Conservation (phyloP, 352 stramenopile species). For the Phytopythium ostracodes region DNA sequence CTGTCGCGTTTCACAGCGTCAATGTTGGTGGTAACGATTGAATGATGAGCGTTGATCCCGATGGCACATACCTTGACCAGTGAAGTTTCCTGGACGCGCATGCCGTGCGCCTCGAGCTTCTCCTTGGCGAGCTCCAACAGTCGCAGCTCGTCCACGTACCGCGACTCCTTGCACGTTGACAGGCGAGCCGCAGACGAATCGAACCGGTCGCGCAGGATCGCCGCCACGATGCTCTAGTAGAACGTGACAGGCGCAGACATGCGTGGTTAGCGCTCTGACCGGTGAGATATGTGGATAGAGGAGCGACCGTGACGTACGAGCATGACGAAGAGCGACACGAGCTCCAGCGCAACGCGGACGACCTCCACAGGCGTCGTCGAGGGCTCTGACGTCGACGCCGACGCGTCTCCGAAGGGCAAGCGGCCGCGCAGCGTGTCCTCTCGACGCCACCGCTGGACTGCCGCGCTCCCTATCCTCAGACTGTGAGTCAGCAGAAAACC, state of each 20-base stretch:
- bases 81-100: constrained; percentile 35
- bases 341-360: constrained; percentile 35
- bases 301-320: constrained; percentile 19
- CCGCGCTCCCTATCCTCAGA: constrained; percentile 1
- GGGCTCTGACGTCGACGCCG: background rate
- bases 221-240: constrained; percentile 53
- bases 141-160: constrained; percentile 26
- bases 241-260: background rate
- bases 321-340: constrained; percentile 37
- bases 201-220: constrained; percentile 62
- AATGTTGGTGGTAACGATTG: too few species aligned
- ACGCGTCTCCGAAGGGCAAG: background rate
- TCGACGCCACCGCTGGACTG: constrained; percentile 3
- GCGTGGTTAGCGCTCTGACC: background rate
- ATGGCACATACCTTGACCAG: constrained; percentile 28
- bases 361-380: constrained; percentile 10
- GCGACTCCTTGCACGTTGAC: constrained; percentile 4
- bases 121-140: constrained; percentile 55
- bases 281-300: background rate
- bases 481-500: background rate
- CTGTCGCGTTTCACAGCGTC: constrained; percentile 12
- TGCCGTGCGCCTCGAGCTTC: constrained; percentile 44
- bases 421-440: background rate
- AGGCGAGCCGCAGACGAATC: constrained; percentile 15
- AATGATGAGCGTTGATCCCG: background rate